Percentiles rank a stretch among this genome's conserved stretches.
Evolutionary conservation across 2,329 filamentous ascomycete genomes (phyloP).

Genomic region (Colletotrichum neosansevieriae): DNA sequence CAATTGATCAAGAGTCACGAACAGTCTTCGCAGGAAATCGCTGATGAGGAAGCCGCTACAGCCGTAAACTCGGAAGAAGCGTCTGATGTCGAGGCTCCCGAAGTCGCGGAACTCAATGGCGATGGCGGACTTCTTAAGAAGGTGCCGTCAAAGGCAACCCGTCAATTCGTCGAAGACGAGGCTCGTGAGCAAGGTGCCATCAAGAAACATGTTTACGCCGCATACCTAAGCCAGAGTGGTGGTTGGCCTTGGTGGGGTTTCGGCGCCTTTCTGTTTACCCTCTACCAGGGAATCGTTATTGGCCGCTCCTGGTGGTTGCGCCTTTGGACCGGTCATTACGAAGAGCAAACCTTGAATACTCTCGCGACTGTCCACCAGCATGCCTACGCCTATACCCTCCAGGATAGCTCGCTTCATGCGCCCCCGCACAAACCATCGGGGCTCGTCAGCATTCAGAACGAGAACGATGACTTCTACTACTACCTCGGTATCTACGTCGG

Average conservation of each 20-base stretch:
- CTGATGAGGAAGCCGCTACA: slow-evolving; percentile 63
- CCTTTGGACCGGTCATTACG: slow-evolving; percentile 68
- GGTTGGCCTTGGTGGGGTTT: slow-evolving; percentile 70
- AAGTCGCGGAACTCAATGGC: slow-evolving; percentile 49
- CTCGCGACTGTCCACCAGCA: slow-evolving; percentile 38
- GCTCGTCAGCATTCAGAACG: slow-evolving; percentile 45
- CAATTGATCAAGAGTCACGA: slow-evolving; percentile 70
- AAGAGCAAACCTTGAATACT: slow-evolving; percentile 44
- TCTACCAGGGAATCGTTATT: slow-evolving; percentile 66
- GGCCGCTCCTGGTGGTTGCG: slow-evolving; percentile 74
- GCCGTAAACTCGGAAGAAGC: slow-evolving; percentile 67
- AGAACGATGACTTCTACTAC: slow-evolving; percentile 61
- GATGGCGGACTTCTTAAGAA: slow-evolving; percentile 61
- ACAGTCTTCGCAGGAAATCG: slow-evolving; percentile 57
- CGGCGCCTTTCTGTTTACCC: slow-evolving; percentile 65
- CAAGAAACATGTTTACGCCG: slow-evolving; percentile 73
- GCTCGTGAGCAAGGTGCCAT: slow-evolving; percentile 77
- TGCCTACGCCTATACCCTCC: slow-evolving; percentile 51
- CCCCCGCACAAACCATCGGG: slow-evolving; percentile 48
- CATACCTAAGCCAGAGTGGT: slow-evolving; percentile 76
- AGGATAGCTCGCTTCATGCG: slow-evolving; percentile 58
- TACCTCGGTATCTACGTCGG: slow-evolving; percentile 77
- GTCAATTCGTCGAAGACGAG: slow-evolving; percentile 84
- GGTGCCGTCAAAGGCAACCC: slow-evolving; percentile 64
- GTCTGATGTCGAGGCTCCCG: slow-evolving; percentile 48